phyloP scores from a whole-genome alignment of 495 filamentous ascomycete species.

The Glarea lozoyensis region DNA sequence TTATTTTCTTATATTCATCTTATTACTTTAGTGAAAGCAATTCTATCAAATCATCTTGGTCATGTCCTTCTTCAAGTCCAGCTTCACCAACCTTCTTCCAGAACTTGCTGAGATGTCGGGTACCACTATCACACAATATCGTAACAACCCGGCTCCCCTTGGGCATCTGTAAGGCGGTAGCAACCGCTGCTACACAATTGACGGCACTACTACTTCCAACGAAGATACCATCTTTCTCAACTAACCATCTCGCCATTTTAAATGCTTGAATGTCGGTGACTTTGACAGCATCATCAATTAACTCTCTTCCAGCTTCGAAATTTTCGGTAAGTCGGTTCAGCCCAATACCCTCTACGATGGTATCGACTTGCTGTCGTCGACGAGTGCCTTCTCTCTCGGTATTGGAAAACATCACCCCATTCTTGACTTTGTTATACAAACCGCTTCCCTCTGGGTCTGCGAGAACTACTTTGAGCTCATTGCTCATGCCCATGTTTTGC shows the following conservation, averaged over 20 bases:
- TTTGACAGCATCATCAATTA: conserved; percentile 83
- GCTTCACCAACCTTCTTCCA: conserved; percentile 75
- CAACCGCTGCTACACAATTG: conserved; percentile 87
- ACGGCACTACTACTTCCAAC: conserved; percentile 89
- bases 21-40: conserved; percentile 11
- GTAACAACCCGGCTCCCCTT: conserved; percentile 74
- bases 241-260: conserved; percentile 88
- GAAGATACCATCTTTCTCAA: conserved; percentile 94
- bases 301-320: conserved; percentile 72
- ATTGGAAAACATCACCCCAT: conserved; percentile 90
- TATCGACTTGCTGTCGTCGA: conserved; percentile 83
- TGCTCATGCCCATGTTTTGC: conserved; percentile 34
- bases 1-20: conserved; percentile 2
- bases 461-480: conserved; percentile 58
- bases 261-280: conserved; percentile 90
- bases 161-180: conserved; percentile 60
- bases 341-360: conserved; percentile 92
- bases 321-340: conserved; percentile 89
- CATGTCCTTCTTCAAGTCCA: conserved; percentile 44
- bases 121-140: conserved; percentile 84
- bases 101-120: conserved; percentile 87
- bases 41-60: conserved; percentile 22
- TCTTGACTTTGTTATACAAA: conserved; percentile 78
- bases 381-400: conserved; percentile 87
- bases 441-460: conserved; percentile 94